Conservation (phyloP, 164 flowering plant species). For the Houttuynia cordata region DNA sequence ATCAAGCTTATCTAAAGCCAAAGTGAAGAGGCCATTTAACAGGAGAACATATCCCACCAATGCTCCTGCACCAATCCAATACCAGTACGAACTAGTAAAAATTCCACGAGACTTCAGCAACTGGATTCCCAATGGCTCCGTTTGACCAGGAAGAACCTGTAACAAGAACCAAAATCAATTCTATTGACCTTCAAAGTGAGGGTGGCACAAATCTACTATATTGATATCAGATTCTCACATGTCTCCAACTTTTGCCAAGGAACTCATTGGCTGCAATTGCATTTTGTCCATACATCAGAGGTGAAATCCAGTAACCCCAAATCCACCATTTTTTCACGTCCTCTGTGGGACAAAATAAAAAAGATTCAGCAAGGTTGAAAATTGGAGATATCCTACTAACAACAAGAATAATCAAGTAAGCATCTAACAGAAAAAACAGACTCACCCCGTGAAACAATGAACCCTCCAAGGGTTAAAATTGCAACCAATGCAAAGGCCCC, state of each 20-base stretch:
- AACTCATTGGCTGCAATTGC: conserved; percentile 12
- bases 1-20: conserved; percentile 14
- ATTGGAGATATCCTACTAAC: not conserved
- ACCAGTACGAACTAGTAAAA: conserved; percentile 14
- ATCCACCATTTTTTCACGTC: conserved; percentile 14
- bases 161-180: not conserved
- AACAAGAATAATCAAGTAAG: not conserved
- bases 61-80: conserved; percentile 21
- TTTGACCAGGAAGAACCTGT: conserved; percentile 6
- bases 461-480: conserved; percentile 10
- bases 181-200: not conserved
- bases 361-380: not conserved
- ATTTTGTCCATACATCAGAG: conserved; percentile 14
- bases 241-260: conserved; percentile 10
- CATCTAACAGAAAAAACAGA: not conserved
- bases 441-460: conserved; percentile 9
- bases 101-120: conserved; percentile 12
- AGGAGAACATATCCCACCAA: conserved; percentile 11
- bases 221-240: conserved; percentile 5
- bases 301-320: conserved; percentile 14
- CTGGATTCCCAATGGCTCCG: conserved; percentile 10
- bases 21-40: conserved; percentile 9
- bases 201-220: too few relatives aligned
- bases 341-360: not conserved
- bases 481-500: conserved; percentile 10